Evolutionary conservation across 192 early-diverging fungal species (phyloP), one percentile per base, ranked within the genome.

Genomic region (Backusella australiensis): DNA sequence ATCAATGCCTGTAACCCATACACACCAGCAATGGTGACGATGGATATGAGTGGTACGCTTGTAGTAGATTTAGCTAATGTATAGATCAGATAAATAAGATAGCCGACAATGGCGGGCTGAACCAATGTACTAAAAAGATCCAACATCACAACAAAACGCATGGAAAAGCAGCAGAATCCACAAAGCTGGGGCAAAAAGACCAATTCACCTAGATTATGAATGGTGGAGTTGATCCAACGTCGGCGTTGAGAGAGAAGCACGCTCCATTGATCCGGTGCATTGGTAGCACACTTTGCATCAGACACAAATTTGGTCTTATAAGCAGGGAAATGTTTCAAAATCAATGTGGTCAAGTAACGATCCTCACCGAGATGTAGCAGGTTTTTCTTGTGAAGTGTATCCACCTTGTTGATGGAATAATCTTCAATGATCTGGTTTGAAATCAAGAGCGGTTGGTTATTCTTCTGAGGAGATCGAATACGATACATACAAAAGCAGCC

Each of bases 401-500:
- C 94, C n/a, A 98, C 98, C 14, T 85, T 78, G 86, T 97, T 98
- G 69, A 95, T 93, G 11, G 94, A 91, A 81, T 99, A 99, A 35
- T 98, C 97, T 12, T 91, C 88, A 74, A 99, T 94, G 38, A 99
- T 87, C 72, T 89, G 84, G 75, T 96, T 94, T 15, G 94, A 87
- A 49, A 96, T 93, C 26, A 99, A 86, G 34, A 99, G 87, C 32
- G 98, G 97, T 23, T 91, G 87, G 74, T 95, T 95, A 19, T 49
- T 49, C 79, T 95, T 91, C 53, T 91, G 91, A 6, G 96, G 90
- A 5, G 96, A 92, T 46, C 94, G 92, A 53, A 99, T 86, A 53
- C 98, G 93, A 82, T 99, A 99, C 98, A 99, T 97, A 75, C 92
- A 94, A 90, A 99, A 99, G 87, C 98, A 98, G 52, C 97, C 97